Conservation (phyloP, 495 filamentous ascomycete species). For the Penicillium manginii region DNA sequence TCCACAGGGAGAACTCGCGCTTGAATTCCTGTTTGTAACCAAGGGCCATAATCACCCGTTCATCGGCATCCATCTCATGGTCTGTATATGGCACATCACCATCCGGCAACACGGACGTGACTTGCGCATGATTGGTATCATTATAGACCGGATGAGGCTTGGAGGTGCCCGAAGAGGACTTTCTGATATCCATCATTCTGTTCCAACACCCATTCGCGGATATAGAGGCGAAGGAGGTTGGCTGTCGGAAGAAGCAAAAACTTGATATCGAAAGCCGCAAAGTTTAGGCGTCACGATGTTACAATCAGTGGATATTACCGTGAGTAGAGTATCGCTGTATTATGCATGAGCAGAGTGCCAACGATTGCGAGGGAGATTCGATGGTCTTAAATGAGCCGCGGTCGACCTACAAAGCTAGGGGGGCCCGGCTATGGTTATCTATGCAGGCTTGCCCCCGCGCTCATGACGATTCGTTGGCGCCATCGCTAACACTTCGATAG, state of each 20-base stretch:
- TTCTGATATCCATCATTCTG: conserved; percentile 18
- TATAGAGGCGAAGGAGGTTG: background rate
- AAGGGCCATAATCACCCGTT: conserved; percentile 68
- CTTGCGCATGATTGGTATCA: conserved; percentile 55
- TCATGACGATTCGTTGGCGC: conserved; percentile 4
- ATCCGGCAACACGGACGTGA: conserved; percentile 68
- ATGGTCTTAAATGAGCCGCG: background rate
- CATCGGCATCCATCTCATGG: conserved; percentile 60
- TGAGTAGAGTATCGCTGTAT: too few species aligned
- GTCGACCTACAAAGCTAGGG: background rate
- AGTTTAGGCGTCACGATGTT: background rate
- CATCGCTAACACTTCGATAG: conserved; percentile 8
- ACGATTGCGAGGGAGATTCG: background rate
- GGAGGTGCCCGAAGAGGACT: conserved; percentile 16
- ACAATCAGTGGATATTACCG: background rate
- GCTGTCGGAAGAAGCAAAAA: background rate
- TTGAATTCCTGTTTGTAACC: conserved; percentile 85
- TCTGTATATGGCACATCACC: conserved; percentile 64
- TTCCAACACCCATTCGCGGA: background rate
- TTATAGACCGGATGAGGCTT: conserved; percentile 23
- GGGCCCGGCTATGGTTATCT: conserved; percentile 22
- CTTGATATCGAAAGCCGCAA: background rate
- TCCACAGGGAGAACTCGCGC: conserved; percentile 82
- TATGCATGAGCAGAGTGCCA: background rate
- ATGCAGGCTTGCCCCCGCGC: conserved; percentile 9